Evolutionary conservation across 495 filamentous ascomycete genomes (phyloP).

Genomic region (Penicillium maclennaniae): DNA sequence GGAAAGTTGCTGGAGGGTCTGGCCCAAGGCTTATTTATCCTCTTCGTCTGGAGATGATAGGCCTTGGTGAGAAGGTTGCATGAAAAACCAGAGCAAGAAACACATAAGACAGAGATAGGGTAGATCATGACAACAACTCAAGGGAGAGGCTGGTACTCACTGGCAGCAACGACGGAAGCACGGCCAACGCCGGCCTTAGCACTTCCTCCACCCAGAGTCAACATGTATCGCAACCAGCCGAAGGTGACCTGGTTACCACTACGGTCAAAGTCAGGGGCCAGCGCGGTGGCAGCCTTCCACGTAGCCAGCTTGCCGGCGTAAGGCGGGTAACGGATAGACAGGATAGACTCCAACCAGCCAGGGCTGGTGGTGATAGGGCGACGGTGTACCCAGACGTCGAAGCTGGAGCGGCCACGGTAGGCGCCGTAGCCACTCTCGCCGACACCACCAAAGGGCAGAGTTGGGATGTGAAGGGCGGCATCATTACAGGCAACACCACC

Average conservation of each 20-base stretch:
- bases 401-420: constrained; percentile 79
- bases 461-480: constrained; percentile 76
- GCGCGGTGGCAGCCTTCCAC: constrained; percentile 51
- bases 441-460: constrained; percentile 84
- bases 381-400: constrained; percentile 80
- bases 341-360: constrained; percentile 70
- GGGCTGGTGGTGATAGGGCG: constrained; percentile 74
- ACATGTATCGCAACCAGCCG: constrained; percentile 41
- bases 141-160: constrained; percentile 34
- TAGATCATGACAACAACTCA: constrained; percentile 5
- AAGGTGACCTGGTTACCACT: constrained; percentile 56
- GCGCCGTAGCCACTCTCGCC: constrained; percentile 78
- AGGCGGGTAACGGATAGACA: constrained; percentile 79
- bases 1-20: background rate
- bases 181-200: constrained; percentile 38
- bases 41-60: constrained; percentile 6
- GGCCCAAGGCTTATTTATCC: constrained; percentile 2
- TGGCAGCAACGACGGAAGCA: constrained; percentile 41
- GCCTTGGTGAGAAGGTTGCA: constrained; percentile 7
- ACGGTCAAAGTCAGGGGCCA: constrained; percentile 80
- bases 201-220: constrained; percentile 45
- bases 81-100: constrained; percentile 2
- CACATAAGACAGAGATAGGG: constrained; percentile 5
- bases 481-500: constrained; percentile 83
- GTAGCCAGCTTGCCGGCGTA: constrained; percentile 60